Conservation (phyloP, 352 stramenopile genomes). For the Phytopythium vexans region DNA sequence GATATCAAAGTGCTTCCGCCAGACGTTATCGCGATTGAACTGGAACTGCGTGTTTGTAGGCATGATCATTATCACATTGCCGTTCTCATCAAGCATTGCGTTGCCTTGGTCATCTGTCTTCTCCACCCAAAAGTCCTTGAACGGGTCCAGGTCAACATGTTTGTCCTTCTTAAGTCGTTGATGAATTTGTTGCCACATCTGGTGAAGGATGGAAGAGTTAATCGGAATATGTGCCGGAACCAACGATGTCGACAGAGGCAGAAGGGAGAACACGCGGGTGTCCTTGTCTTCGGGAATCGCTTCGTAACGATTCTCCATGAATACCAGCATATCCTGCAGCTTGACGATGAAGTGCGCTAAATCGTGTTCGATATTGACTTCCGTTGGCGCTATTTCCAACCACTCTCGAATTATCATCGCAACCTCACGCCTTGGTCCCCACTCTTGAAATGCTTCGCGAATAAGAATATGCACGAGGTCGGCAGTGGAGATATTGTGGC, state of each 20-base stretch:
- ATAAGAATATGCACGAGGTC: too few species aligned
- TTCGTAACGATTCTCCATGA: background rate
- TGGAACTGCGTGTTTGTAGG: background rate
- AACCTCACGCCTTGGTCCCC: background rate
- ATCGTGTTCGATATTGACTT: background rate
- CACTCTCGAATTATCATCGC: background rate
- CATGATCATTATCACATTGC: background rate
- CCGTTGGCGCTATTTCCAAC: background rate
- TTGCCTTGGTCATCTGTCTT: too few species aligned
- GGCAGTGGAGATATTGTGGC: too few species aligned
- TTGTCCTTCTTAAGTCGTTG: background rate
- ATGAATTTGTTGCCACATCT: background rate
- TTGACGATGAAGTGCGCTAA: background rate
- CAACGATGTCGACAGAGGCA: background rate
- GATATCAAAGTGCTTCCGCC: background rate
- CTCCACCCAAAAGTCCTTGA: too few species aligned
- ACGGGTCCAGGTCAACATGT: background rate
- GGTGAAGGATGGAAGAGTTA: background rate
- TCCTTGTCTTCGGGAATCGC: background rate
- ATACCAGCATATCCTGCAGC: background rate
- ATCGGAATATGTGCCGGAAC: background rate
- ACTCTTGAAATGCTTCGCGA: background rate
- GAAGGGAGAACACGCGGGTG: background rate
- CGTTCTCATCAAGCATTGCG: background rate
- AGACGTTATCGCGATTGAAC: background rate